Conservation (phyloP, 305 asterid species). For the Solanum hybrid region DNA sequence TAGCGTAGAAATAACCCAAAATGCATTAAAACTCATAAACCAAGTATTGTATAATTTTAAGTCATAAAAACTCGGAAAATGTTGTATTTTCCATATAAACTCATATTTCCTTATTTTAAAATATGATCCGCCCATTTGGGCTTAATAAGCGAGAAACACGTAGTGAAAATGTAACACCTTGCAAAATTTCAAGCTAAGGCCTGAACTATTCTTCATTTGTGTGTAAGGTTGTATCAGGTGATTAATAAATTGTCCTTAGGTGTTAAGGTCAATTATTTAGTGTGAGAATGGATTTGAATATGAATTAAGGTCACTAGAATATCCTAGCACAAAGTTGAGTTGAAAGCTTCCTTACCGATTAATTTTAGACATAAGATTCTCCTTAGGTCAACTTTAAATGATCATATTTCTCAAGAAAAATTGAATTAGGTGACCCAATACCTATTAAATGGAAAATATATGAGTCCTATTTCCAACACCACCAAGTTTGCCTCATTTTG, state of each 20-base stretch:
- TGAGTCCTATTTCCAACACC: not conserved
- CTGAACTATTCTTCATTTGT: not conserved
- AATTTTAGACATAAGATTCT: not conserved
- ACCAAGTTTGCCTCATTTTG: not conserved
- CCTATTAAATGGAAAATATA: not conserved
- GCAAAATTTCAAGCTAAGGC: not conserved
- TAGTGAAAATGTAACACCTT: too few species aligned
- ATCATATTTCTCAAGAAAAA: not conserved
- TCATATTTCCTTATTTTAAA: not conserved
- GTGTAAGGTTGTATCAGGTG: not conserved
- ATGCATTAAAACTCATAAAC: not conserved
- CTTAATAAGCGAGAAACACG: not conserved
- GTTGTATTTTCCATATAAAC: not conserved
- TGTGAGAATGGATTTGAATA: not conserved
- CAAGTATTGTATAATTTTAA: too few species aligned
- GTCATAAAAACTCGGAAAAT: not conserved
- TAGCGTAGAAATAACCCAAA: not conserved
- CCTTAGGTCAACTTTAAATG: not conserved
- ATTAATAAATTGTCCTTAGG: not conserved
- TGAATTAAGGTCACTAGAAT: not conserved
- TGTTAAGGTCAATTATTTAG: not conserved
- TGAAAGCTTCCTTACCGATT: not conserved
- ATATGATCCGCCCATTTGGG: not conserved
- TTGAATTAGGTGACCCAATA: not conserved
- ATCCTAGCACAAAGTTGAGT: not conserved